Evolutionary conservation across 805 yeast species (phyloP).

Genomic region (Cyberlindnera euphorbiiphila): DNA sequence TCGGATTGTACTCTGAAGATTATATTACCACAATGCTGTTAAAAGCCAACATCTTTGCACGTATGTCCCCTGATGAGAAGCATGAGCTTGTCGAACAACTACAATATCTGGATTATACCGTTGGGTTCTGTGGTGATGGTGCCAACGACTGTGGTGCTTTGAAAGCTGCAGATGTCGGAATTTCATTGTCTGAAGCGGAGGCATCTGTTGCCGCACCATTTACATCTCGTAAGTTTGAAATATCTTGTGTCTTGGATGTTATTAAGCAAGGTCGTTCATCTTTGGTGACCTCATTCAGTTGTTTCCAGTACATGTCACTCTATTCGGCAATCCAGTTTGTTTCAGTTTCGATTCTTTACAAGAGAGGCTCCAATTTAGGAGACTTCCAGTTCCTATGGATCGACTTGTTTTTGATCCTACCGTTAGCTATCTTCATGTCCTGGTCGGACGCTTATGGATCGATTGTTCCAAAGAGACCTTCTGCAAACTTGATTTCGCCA

Average conservation of each 20-base stretch:
- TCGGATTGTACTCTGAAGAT: slow-evolving; percentile 28
- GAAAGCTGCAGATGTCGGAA: slow-evolving; percentile 96
- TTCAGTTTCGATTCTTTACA: slow-evolving; percentile 79
- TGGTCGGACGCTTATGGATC: slow-evolving; percentile 79
- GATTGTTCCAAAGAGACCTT: slow-evolving; percentile 74
- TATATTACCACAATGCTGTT: slow-evolving; percentile 58
- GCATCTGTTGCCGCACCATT: slow-evolving; percentile 99
- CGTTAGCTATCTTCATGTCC: slow-evolving; percentile 95
- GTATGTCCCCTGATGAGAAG: slow-evolving; percentile 99
- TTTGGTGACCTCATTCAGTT: slow-evolving; percentile 89
- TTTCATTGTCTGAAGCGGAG: slow-evolving; percentile 94
- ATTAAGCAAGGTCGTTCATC: slow-evolving; percentile 94
- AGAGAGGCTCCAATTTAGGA: slow-evolving; percentile 88
- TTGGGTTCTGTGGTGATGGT: slow-evolving; percentile 98
- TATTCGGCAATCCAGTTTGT: slow-evolving; percentile 96
- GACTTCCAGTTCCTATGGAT: slow-evolving; percentile 96
- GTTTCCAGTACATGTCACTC: slow-evolving; percentile 96
- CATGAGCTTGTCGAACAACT: slow-evolving; percentile 90
- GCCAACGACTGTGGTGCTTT: slow-evolving; percentile 99
- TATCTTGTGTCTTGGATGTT: slow-evolving; percentile 87
- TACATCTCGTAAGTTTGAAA: slow-evolving; percentile 85
- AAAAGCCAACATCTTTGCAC: slow-evolving; percentile 76
- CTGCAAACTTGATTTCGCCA: slow-evolving; percentile 88
- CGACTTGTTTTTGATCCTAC: slow-evolving; percentile 85
- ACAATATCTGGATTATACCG: slow-evolving; percentile 82